Percentiles rank a stretch among this genome's conserved stretches.
Evolutionary conservation across 1,139 yeast genomes (phyloP).

Genomic region (Pichia sp.): DNA sequence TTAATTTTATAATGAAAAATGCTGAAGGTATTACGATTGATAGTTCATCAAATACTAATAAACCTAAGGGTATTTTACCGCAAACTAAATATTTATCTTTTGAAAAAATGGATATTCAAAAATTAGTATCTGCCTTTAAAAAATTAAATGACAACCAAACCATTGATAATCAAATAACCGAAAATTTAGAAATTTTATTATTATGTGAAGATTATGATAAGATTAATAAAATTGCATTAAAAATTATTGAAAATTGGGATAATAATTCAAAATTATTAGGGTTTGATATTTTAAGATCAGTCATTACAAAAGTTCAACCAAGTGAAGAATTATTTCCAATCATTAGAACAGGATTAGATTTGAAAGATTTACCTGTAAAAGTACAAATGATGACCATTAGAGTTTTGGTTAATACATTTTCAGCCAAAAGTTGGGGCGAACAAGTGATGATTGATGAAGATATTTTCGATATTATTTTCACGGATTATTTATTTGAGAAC

Average conservation of each 20-base stretch:
- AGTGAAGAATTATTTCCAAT: slow-evolving; percentile 34
- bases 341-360: slow-evolving; percentile 37
- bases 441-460: slow-evolving; percentile 29
- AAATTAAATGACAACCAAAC: slow-evolving; percentile 42
- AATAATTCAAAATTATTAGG: slow-evolving; percentile 44
- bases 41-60: slow-evolving; percentile 1
- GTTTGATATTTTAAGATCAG: slow-evolving; percentile 48
- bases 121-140: slow-evolving; percentile 43
- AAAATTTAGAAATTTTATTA: slow-evolving; percentile 26
- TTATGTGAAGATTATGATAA: slow-evolving; percentile 31
- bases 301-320: slow-evolving; percentile 37
- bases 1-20: slow-evolving; percentile 71
- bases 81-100: slow-evolving; percentile 43
- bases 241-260: slow-evolving; percentile 42
- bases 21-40: slow-evolving; percentile 58
- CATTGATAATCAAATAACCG: slow-evolving; percentile 16
- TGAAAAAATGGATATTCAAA: slow-evolving; percentile 42
- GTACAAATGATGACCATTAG: slow-evolving; percentile 49
- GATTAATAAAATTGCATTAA: slow-evolving; percentile 17
- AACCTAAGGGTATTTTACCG: slow-evolving; percentile 37
- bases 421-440: slow-evolving; percentile 41
- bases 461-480: slow-evolving; percentile 28
- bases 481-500: slow-evolving; percentile 22
- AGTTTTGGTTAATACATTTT: slow-evolving; percentile 44
- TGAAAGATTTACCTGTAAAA: slow-evolving; percentile 31